Evolutionary conservation across 768 basidiomycete species (phyloP).

Genomic region (Coprinopsis cinerea): DNA sequence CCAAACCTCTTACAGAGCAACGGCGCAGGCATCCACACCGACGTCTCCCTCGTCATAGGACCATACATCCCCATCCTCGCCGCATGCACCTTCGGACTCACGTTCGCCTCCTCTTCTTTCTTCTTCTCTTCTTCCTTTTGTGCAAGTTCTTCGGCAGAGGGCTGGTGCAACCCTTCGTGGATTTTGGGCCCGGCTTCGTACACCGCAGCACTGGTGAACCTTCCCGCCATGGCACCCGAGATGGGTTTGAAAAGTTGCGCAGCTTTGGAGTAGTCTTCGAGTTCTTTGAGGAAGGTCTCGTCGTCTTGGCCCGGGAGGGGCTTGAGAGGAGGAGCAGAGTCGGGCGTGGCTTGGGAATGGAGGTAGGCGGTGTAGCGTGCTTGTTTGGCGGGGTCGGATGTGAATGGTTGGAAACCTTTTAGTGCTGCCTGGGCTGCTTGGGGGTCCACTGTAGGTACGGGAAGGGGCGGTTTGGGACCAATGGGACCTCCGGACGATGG

Average conservation of each 20-base stretch:
- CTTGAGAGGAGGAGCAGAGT: constrained; percentile 41
- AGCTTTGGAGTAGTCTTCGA: constrained; percentile 81
- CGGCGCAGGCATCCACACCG: constrained; percentile 73
- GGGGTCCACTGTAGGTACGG: constrained; percentile 56
- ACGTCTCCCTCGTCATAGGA: constrained; percentile 69
- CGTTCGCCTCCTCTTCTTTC: constrained; percentile 46
- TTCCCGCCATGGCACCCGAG: constrained; percentile 85
- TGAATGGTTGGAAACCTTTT: constrained; percentile 86
- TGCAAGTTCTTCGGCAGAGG: constrained; percentile 38
- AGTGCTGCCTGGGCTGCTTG: constrained; percentile 84
- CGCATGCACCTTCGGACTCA: constrained; percentile 75
- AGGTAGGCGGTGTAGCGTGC: constrained; percentile 82
- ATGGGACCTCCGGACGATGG: constrained; percentile 19
- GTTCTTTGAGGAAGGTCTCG: constrained; percentile 75
- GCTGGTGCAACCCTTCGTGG: constrained; percentile 64
- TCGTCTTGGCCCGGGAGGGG: constrained; percentile 51
- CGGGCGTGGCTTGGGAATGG: constrained; percentile 55
- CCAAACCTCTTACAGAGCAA: constrained; percentile 92
- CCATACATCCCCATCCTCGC: constrained; percentile 90
- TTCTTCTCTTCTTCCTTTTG: constrained; percentile 37
- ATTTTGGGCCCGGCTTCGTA: constrained; percentile 61
- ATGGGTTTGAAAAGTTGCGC: constrained; percentile 90
- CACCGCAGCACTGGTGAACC: constrained; percentile 81
- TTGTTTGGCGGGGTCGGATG: constrained; percentile 70
- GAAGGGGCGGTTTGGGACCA: constrained; percentile 16